Evolutionary conservation across 1,284 basidiomycete species (phyloP).

Genomic region (Boletus sp.): DNA sequence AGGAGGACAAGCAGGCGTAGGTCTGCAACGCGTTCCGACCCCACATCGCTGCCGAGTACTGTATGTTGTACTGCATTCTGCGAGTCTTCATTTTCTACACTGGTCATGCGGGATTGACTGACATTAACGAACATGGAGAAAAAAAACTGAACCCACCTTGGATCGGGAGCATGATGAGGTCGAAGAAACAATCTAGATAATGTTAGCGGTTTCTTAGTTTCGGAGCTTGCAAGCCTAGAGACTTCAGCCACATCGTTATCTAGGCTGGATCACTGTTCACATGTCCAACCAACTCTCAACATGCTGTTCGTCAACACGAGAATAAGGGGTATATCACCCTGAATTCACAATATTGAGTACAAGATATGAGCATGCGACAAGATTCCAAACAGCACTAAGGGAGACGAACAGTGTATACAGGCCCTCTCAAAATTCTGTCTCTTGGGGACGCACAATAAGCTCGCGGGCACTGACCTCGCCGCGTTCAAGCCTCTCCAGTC

Average conservation of each 20-base stretch:
- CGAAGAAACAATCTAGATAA: too few species aligned
- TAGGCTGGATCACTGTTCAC: too few species aligned
- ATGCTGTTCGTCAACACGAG: too few species aligned
- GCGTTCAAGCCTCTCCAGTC: background rate
- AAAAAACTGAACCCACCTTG: too few species aligned
- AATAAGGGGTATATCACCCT: too few species aligned
- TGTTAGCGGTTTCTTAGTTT: too few species aligned
- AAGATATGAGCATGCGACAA: background rate
- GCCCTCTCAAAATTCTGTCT: background rate
- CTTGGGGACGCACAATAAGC: background rate
- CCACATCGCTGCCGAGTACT: too few species aligned
- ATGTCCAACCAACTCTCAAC: too few species aligned
- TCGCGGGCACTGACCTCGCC: background rate
- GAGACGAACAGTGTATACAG: background rate
- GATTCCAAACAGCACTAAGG: background rate
- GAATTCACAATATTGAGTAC: too few species aligned
- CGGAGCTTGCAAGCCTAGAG: too few species aligned
- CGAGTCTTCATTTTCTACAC: background rate
- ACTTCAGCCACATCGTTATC: background rate
- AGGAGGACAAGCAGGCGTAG: constrained; percentile 13
- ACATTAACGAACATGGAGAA: too few species aligned
- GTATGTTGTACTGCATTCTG: background rate
- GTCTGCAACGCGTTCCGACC: background rate
- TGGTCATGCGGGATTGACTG: background rate
- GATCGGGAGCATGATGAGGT: background rate